These are phyloP conservation scores for Gnetum montanum DNA, from an alignment of 75 land plant species.

Conservation along the genomic window DNA sequence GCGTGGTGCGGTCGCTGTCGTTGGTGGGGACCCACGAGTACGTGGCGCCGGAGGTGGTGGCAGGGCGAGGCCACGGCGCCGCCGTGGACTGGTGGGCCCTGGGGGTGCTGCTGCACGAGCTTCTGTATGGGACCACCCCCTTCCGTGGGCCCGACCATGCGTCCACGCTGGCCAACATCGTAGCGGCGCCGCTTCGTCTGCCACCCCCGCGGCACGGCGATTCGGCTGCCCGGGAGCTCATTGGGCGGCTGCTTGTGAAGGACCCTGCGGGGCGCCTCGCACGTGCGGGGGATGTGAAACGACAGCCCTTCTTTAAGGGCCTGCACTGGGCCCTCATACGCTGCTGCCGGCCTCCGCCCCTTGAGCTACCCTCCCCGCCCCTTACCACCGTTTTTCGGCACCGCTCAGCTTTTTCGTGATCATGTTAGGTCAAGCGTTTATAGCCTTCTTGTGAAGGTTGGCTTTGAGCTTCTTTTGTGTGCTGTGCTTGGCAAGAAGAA, in stretches of 20 bases:
- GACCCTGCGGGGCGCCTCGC: constrained; percentile 49
- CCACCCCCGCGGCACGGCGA: constrained; percentile 13
- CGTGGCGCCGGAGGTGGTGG: constrained; percentile 70
- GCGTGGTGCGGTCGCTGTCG: constrained; percentile 59
- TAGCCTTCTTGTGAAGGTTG: no score
- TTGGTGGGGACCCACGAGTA: constrained; percentile 85
- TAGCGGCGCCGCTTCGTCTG: constrained; percentile 33
- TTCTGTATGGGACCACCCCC: constrained; percentile 58
- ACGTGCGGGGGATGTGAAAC: constrained; percentile 57
- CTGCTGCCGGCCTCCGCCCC: constrained; percentile 48
- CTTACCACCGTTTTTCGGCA: no score
- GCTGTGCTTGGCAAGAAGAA: no score
- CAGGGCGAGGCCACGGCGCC: constrained; percentile 61
- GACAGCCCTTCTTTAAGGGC: constrained; percentile 63
- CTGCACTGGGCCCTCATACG: constrained; percentile 70
- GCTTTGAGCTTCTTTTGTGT: no score
- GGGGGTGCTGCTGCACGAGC: constrained; percentile 64
- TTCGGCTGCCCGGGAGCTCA: constrained; percentile 38
- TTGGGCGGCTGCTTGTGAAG: constrained; percentile 44
- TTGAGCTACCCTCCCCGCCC: no score
- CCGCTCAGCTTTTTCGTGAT: no score
- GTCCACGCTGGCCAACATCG: constrained; percentile 54
- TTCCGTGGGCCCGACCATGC: constrained; percentile 62
- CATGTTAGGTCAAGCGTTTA: no score
- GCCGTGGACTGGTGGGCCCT: constrained; percentile 83